These are phyloP conservation scores for Rhododendron vialii DNA, from an alignment of 148 eudicot genomes.

Conservation along the genomic window DNA sequence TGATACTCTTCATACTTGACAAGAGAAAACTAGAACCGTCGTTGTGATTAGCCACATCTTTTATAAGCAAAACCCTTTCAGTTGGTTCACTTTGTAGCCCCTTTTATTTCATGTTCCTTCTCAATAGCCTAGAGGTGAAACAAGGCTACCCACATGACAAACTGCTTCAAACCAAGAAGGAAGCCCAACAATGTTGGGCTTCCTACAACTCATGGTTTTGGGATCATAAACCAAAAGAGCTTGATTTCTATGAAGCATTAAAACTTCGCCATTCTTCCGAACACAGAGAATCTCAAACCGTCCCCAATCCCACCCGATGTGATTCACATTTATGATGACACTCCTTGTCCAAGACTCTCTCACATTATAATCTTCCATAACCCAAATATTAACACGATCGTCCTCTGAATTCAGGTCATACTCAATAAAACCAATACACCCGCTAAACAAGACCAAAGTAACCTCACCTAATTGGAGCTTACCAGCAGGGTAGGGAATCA, in stretches of 20 bases:
- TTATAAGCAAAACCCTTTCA: background rate
- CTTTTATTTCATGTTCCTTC: background rate
- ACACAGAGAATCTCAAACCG: background rate
- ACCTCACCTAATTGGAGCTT: background rate
- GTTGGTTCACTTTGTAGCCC: background rate
- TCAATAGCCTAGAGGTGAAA: background rate
- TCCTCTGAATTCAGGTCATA: background rate
- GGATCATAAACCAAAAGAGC: background rate
- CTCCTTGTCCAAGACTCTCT: background rate
- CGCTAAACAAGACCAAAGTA: background rate
- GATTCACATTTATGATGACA: background rate
- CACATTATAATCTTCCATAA: conserved; percentile 7
- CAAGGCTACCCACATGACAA: background rate
- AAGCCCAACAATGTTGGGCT: background rate
- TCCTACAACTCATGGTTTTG: background rate
- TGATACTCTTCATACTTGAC: background rate
- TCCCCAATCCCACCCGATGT: background rate
- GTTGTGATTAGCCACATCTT: background rate
- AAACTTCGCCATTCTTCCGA: background rate
- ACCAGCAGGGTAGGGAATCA: background rate
- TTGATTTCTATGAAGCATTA: background rate
- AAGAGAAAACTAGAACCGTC: background rate
- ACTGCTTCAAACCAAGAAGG: conserved; percentile 2
- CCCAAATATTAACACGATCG: background rate
- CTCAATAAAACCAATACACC: background rate